Conservation (phyloP, 805 yeast genomes). For the Monosporozyma servazzii region DNA sequence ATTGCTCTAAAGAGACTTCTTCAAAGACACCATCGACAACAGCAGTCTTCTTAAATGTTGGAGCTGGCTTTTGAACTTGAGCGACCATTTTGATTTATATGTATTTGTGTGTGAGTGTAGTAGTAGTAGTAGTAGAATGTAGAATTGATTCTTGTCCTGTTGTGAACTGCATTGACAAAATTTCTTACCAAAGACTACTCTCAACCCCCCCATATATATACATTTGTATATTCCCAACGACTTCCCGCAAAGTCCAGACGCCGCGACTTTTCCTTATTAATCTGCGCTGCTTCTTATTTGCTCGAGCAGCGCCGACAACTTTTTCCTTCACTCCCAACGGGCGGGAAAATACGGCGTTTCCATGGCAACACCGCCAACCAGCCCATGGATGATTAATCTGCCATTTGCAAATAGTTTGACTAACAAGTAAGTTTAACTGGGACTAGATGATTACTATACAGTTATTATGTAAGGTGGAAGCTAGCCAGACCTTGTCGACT, state of each 20-base stretch:
- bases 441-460: too few species aligned
- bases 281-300: background rate
- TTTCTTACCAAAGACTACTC: too few species aligned
- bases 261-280: background rate
- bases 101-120: background rate
- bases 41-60: conserved; percentile 92
- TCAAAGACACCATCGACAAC: conserved; percentile 94
- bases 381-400: too few species aligned
- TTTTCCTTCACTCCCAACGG: too few species aligned
- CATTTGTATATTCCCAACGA: background rate
- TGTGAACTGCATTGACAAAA: background rate
- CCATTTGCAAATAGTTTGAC: too few species aligned
- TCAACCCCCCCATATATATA: background rate
- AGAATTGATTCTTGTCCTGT: background rate
- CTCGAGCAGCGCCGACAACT: too few species aligned
- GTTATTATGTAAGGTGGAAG: too few species aligned
- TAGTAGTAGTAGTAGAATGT: background rate
- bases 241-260: background rate
- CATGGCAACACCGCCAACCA: too few species aligned
- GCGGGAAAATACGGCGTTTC: too few species aligned
- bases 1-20: conserved; percentile 88
- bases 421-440: too few species aligned
- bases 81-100: conserved; percentile 55
- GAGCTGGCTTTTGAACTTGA: conserved; percentile 91
- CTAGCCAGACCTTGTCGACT: too few species aligned